A percentile compares a stretch with the other conserved stretches of the same genome.
These are phyloP conservation scores for Sarocladium strictum DNA, from an alignment of 2,329 filamentous ascomycete genomes.

Conservation along the genomic window DNA sequence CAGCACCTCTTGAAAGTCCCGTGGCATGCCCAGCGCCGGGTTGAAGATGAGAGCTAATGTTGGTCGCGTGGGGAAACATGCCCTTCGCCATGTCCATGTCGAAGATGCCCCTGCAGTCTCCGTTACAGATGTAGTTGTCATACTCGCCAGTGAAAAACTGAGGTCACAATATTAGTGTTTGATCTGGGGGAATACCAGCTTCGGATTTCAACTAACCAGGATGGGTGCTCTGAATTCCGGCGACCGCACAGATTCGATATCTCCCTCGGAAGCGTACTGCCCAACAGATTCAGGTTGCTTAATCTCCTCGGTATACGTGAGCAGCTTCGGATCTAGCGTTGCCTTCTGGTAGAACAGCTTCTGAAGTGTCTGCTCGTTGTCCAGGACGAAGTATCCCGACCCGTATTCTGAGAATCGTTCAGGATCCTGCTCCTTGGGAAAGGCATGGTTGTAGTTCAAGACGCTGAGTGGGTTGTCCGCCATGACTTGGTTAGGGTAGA, in stretches of 20 bases:
- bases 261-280: neutral
- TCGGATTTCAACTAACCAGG: neutral
- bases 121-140: constrained; percentile 4
- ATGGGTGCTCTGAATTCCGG: neutral
- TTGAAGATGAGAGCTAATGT: neutral
- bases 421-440: neutral
- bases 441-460: constrained; percentile 6
- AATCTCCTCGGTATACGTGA: neutral
- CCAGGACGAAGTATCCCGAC: neutral
- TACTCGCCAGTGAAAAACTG: neutral
- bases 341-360: constrained; percentile 5
- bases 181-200: too few species aligned
- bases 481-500: neutral
- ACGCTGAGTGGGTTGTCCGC: neutral
- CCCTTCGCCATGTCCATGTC: neutral
- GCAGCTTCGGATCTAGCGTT: neutral
- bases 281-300: constrained; percentile 2
- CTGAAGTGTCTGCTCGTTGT: constrained; percentile 1
- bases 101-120: neutral
- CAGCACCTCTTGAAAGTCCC: neutral
- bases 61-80: neutral
- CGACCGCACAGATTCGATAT: neutral
- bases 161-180: neutral
- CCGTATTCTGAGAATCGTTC: neutral
- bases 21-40: neutral